Evolutionary conservation across 306 rosid species (phyloP).

Genomic region (Lablab purpureus): DNA sequence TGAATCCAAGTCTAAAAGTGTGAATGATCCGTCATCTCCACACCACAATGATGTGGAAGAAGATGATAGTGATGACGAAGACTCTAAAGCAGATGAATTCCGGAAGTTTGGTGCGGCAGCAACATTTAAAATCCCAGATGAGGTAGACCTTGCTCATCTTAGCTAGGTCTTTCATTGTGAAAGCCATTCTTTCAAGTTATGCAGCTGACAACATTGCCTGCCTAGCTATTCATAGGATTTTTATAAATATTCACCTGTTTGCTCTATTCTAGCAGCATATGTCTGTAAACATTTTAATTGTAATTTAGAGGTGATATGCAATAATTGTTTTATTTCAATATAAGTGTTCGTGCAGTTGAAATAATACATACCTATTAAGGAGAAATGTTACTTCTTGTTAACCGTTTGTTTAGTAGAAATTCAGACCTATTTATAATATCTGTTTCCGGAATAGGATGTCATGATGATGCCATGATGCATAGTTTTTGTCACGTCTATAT

Average conservation of each 20-base stretch:
- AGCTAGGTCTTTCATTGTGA: slow-evolving; percentile 55
- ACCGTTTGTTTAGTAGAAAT: neutral
- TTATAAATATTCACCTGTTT: slow-evolving; percentile 25
- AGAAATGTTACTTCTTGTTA: neutral
- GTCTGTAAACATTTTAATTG: slow-evolving; percentile 39
- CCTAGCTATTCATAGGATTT: neutral
- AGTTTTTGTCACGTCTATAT: neutral
- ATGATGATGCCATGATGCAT: neutral
- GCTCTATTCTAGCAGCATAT: slow-evolving; percentile 33
- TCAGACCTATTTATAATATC: neutral
- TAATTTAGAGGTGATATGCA: slow-evolving; percentile 36
- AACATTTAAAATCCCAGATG: slow-evolving; percentile 84
- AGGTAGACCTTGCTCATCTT: slow-evolving; percentile 72
- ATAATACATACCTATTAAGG: neutral
- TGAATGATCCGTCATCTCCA: slow-evolving; percentile 58
- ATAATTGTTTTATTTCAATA: neutral
- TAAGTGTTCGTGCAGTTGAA: slow-evolving; percentile 3
- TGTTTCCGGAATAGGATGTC: neutral
- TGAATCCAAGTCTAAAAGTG: slow-evolving; percentile 68
- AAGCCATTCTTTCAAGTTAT: slow-evolving; percentile 22
- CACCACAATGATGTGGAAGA: slow-evolving; percentile 54
- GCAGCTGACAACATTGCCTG: slow-evolving; percentile 21
- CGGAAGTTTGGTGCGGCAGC: slow-evolving; percentile 95
- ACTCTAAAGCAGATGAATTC: slow-evolving; percentile 66
- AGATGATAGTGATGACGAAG: slow-evolving; percentile 63